Percentiles rank a stretch among this genome's conserved stretches.
Evolutionary conservation across 139 green algal genomes (phyloP).

Genomic region (Edaphochlamys debaryana): DNA sequence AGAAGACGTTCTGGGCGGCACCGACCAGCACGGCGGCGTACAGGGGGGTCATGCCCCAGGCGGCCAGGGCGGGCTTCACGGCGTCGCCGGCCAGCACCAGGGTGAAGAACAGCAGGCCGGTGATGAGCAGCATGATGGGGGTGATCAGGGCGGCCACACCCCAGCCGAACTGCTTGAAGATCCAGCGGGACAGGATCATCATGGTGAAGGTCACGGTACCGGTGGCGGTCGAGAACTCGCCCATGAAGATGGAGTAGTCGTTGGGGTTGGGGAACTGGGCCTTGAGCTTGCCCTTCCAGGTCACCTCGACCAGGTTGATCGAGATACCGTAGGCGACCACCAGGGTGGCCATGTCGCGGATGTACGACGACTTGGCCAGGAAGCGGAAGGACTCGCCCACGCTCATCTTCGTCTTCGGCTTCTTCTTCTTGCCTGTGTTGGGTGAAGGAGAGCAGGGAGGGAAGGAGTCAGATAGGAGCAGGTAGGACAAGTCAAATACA

Average conservation of each 20-base stretch:
- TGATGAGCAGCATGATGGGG: slow-evolving; percentile 95
- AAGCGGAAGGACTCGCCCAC: slow-evolving; percentile 95
- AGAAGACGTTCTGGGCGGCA: slow-evolving; percentile 98
- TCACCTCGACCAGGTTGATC: slow-evolving; percentile 99
- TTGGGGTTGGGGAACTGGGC: slow-evolving; percentile 98
- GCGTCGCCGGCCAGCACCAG: slow-evolving; percentile 88
- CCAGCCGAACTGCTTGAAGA: slow-evolving; percentile 98
- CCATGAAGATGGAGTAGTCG: slow-evolving; percentile 95
- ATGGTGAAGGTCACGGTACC: slow-evolving; percentile 96
- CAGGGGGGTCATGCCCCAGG: slow-evolving; percentile 91
- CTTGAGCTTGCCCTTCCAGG: slow-evolving; percentile 99
- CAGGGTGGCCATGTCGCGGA: slow-evolving; percentile 94
- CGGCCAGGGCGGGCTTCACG: slow-evolving; percentile 83
- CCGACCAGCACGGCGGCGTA: slow-evolving; percentile 96
- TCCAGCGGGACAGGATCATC: slow-evolving; percentile 95
- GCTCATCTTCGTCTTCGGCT: slow-evolving; percentile 92
- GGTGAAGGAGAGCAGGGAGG: no score
- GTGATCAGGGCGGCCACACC: slow-evolving; percentile 96
- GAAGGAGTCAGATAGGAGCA: no score
- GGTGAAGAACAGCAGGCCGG: slow-evolving; percentile 95
- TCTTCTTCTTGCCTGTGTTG: slow-evolving; percentile 93
- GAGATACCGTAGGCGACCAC: slow-evolving; percentile 97
- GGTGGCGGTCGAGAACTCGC: slow-evolving; percentile 85
- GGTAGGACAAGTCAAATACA: no score
- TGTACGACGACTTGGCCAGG: slow-evolving; percentile 94